Evolutionary conservation across 768 basidiomycete genomes (phyloP).

Genomic region (Suillus lakei): DNA sequence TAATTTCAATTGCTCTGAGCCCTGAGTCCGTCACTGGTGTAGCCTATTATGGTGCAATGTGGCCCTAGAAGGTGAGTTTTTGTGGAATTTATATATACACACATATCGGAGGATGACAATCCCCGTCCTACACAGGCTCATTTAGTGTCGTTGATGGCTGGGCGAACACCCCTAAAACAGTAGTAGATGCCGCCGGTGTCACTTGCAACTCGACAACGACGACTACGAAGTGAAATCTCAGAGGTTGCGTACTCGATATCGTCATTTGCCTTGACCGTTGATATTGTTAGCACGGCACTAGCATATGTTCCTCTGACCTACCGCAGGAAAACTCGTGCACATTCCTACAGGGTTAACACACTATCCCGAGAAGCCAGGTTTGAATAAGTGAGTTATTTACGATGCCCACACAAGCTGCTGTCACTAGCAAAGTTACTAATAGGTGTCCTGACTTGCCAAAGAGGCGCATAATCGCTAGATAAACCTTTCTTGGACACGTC

Average conservation of each 20-base stretch:
- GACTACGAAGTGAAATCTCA: background rate
- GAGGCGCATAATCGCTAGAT: background rate
- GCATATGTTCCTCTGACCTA: background rate
- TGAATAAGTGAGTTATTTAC: conserved; percentile 1
- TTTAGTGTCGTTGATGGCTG: background rate
- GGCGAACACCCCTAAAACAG: background rate
- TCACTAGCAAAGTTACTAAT: too few relatives aligned
- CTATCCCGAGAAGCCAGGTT: background rate
- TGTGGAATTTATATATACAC: background rate
- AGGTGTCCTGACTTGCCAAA: background rate
- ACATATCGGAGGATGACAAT: conserved; percentile 2
- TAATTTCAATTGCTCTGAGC: background rate
- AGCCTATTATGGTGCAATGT: conserved; percentile 2
- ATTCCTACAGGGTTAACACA: background rate
- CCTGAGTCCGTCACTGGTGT: background rate
- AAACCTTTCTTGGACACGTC: background rate
- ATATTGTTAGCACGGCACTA: background rate
- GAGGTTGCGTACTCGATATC: background rate
- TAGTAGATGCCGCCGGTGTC: background rate
- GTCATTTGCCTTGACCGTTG: background rate
- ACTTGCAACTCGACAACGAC: background rate
- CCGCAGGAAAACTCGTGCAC: background rate
- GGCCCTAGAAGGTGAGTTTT: background rate
- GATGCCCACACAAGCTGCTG: background rate
- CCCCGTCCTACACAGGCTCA: conserved; percentile 3